Conservation (phyloP, 148 eudicot genomes). For the Camellia sinensis region DNA sequence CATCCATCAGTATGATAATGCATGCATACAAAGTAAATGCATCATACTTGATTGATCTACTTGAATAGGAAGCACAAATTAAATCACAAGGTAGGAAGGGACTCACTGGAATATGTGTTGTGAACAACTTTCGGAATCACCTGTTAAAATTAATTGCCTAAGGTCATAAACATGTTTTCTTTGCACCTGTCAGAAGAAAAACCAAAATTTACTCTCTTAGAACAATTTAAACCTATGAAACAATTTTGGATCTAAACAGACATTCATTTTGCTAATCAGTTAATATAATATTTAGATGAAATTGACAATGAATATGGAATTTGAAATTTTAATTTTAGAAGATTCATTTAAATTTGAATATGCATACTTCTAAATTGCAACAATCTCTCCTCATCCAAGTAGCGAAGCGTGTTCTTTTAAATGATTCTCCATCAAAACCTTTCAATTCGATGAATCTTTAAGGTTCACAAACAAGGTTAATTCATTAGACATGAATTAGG, state of each 20-base stretch:
- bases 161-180: constrained; percentile 93
- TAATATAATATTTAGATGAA: neutral
- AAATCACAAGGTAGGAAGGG: constrained; percentile 4
- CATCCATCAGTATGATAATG: neutral
- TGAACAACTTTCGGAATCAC: constrained; percentile 81
- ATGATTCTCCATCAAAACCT: neutral
- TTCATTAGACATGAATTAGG: neutral
- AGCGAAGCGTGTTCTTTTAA: neutral
- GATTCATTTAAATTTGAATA: neutral
- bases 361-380: neutral
- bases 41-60: neutral
- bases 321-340: neutral
- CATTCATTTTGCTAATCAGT: constrained; percentile 6
- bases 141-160: constrained; percentile 78
- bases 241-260: neutral
- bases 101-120: constrained; percentile 83
- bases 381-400: neutral
- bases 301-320: neutral
- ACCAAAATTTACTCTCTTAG: neutral
- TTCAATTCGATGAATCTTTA: neutral
- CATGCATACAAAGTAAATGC: constrained; percentile 7
- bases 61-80: constrained; percentile 5
- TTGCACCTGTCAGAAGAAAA: constrained; percentile 63
- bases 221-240: neutral
- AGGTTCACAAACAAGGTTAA: neutral